phyloP scores from a whole-genome alignment of 306 rosid genomes.

The Hippophae tibetana region DNA sequence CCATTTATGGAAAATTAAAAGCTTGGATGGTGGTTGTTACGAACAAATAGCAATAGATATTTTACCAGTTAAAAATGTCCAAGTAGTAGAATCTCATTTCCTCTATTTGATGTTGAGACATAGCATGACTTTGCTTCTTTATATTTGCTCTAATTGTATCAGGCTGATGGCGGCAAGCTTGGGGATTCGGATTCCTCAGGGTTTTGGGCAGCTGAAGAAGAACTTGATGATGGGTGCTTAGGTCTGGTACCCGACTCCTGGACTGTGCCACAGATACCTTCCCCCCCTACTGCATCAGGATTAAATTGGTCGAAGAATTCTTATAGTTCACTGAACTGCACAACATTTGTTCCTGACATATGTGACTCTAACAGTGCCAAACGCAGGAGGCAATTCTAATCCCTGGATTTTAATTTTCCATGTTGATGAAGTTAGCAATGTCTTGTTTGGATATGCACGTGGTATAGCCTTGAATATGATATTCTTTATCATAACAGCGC shows the following conservation, averaged over 20 bases:
- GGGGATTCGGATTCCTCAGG: conserved; percentile 60
- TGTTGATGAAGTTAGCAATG: not conserved
- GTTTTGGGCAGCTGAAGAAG: conserved; percentile 44
- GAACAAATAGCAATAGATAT: not conserved
- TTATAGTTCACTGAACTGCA: conserved; percentile 28
- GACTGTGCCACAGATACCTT: conserved; percentile 75
- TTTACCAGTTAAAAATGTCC: not conserved
- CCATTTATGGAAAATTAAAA: not conserved
- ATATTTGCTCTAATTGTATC: conserved; percentile 14
- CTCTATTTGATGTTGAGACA: not conserved
- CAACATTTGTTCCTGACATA: conserved; percentile 61
- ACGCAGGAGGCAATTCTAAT: conserved; percentile 35
- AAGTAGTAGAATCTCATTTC: no score
- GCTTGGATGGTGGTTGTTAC: not conserved
- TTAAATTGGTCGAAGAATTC: conserved; percentile 59
- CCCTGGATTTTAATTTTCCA: conserved; percentile 1
- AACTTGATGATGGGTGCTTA: conserved; percentile 39
- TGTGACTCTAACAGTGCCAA: conserved; percentile 32
- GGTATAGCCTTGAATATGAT: not conserved
- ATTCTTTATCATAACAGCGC: no score
- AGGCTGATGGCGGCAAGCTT: conserved; percentile 73
- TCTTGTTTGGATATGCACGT: not conserved
- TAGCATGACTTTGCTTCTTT: conserved; percentile 16
- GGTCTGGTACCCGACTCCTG: conserved; percentile 57
- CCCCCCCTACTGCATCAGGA: conserved; percentile 91